Percentiles rank a stretch among this genome's conserved stretches.
Evolutionary conservation across 1,139 yeast species (phyloP).

Genomic region (Yamadazyma friedrichii): DNA sequence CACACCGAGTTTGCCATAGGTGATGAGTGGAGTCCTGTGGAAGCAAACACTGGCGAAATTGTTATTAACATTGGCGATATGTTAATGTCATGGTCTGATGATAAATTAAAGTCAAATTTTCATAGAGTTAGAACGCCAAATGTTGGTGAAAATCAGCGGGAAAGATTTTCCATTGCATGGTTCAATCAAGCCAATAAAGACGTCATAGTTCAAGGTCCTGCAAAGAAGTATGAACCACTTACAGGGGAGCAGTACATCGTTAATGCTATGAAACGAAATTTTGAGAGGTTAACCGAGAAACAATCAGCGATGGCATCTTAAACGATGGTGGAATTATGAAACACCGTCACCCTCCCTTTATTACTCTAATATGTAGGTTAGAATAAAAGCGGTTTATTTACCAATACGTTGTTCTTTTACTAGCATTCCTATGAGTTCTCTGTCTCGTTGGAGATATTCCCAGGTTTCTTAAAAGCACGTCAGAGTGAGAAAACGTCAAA

Average conservation of each 20-base stretch:
- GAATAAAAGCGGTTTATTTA: no score
- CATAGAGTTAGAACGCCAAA: constrained; percentile 26
- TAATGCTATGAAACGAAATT: constrained; percentile 26
- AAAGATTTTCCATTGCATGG: constrained; percentile 25
- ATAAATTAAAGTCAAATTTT: constrained; percentile 25
- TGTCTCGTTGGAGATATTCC: no score
- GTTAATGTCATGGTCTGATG: constrained; percentile 33
- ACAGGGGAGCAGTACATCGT: constrained; percentile 27
- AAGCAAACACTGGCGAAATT: constrained; percentile 26
- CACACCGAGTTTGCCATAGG: constrained; percentile 27
- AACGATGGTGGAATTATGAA: not conserved
- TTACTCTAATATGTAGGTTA: not conserved
- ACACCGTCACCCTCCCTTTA: not conserved
- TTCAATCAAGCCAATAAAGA: constrained; percentile 30
- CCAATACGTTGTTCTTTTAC: no score
- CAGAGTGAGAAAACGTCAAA: not conserved
- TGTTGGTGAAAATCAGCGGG: constrained; percentile 19
- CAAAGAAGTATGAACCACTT: constrained; percentile 21
- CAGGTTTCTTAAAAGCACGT: no score
- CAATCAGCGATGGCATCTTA: no score
- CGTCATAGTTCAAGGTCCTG: constrained; percentile 26
- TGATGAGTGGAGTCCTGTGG: constrained; percentile 27
- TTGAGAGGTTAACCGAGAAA: constrained; percentile 9
- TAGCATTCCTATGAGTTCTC: no score
- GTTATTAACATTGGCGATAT: constrained; percentile 31